These are phyloP conservation scores for Lichtheimia corymbifera DNA, from an alignment of 371 early-diverging fungal species.

Conservation along the genomic window DNA sequence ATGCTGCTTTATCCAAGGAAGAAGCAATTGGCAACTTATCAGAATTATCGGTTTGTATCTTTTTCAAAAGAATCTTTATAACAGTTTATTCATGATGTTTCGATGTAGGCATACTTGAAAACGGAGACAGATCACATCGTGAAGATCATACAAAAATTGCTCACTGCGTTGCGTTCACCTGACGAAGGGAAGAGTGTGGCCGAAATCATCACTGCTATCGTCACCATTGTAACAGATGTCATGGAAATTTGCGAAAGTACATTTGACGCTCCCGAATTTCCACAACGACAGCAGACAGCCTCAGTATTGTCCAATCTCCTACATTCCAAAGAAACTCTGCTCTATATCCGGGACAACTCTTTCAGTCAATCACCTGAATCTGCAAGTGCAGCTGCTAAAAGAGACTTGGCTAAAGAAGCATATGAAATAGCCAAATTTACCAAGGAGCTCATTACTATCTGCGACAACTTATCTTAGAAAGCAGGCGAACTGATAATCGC, in stretches of 20 bases:
- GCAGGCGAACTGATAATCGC: too few relatives aligned
- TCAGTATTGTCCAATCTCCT: slow-evolving; percentile 71
- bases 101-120: slow-evolving; percentile 64
- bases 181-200: slow-evolving; percentile 69
- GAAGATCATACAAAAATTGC: slow-evolving; percentile 80
- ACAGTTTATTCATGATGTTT: too few relatives aligned
- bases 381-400: slow-evolving; percentile 72
- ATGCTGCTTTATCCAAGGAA: too few relatives aligned
- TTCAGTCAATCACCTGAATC: slow-evolving; percentile 37
- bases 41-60: too few relatives aligned
- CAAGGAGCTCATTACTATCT: slow-evolving; percentile 68
- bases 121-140: slow-evolving; percentile 86
- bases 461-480: slow-evolving; percentile 18
- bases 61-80: too few relatives aligned
- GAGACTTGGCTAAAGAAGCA: slow-evolving; percentile 81
- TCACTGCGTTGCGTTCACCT: slow-evolving; percentile 70
- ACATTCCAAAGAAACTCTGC: slow-evolving; percentile 65
- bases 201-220: slow-evolving; percentile 68
- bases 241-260: slow-evolving; percentile 45
- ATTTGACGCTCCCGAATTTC: slow-evolving; percentile 36
- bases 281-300: slow-evolving; percentile 42
- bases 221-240: slow-evolving; percentile 53
- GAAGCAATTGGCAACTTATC: too few relatives aligned
- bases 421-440: slow-evolving; percentile 92
- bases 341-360: slow-evolving; percentile 63